Evolutionary conservation across 768 basidiomycete genomes (phyloP).

Genomic region (Mycena vulgaris): DNA sequence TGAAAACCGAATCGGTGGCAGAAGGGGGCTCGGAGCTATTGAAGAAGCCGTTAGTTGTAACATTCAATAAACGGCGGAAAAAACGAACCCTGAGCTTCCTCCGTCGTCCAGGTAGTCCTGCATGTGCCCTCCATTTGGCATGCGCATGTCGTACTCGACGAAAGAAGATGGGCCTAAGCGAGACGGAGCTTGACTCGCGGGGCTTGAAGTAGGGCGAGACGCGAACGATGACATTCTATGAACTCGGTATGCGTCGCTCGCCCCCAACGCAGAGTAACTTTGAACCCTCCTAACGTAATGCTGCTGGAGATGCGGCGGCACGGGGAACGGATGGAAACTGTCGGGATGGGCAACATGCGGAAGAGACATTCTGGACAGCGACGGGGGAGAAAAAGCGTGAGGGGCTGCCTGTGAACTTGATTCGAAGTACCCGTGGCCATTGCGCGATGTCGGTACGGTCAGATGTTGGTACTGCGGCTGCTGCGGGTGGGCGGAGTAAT

Average conservation of each 20-base stretch:
- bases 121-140: background rate
- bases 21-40: constrained; percentile 26
- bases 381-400: background rate
- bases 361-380: constrained; percentile 2
- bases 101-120: constrained; percentile 41
- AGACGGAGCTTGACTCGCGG: constrained; percentile 29
- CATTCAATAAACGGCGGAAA: background rate
- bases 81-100: constrained; percentile 42
- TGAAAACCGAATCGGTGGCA: constrained; percentile 18
- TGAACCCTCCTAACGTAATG: constrained; percentile 44
- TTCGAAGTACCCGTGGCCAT: constrained; percentile 7
- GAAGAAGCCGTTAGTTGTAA: background rate
- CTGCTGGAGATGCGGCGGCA: constrained; percentile 31
- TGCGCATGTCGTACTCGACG: constrained; percentile 25
- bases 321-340: constrained; percentile 4
- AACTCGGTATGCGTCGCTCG: constrained; percentile 22
- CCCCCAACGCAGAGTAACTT: constrained; percentile 44
- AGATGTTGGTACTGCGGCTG: constrained; percentile 10
- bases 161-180: constrained; percentile 1
- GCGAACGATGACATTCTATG: constrained; percentile 5
- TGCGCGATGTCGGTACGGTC: background rate
- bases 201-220: constrained; percentile 35
- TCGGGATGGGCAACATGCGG: constrained; percentile 28
- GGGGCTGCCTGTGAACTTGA: background rate
- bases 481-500: background rate